Base-by-base conservation (phyloP, 768 basidiomycete genomes). In the Infundibulicybe gibba region DNA sequence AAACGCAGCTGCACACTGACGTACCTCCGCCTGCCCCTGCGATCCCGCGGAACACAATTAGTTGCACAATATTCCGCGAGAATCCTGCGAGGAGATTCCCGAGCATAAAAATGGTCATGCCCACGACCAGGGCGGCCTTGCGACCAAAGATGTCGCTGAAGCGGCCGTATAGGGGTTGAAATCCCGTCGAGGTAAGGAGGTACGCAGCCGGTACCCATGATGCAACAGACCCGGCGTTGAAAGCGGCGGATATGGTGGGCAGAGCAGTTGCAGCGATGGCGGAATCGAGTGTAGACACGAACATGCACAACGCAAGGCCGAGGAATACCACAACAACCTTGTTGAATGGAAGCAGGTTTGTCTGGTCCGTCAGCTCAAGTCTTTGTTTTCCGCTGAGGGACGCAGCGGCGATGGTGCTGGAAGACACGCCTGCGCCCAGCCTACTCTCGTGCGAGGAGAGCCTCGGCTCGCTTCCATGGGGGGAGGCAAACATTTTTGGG, bases 201-300 rank as follows among this genome's bases (percentile, higher is more conserved):
- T 87, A 88, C 0, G 78, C 77, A 0, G 84, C 83, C 0, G 83
- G 85, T 2, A 89, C 84, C 85, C 85, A 89, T 6, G 80, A 81
- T 19, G 72, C 67, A 17, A 83, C 71, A 3, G 79, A 72, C 4
- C 83, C 80, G 0, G 85, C 80, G 44, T 81, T 70, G 63, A 89
- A 89, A 3, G 76, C 73, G 16, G 73, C 55, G 3, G 85, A 80
- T 40, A 90, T 79, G 0, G 81, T 85, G 0, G 87, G 85, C n/a
- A 90, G 66, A 1, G 85, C 81, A 0, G 87, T 88, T 0, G 84
- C 83, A 8, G 87, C 79, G 41, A 87, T 83, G 8, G 86, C 86
- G 10, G 85, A 83, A 58, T 89, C 86, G 0, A 87, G 64, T 0
- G 80, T 67, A 6, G 83, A 77, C 40, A 84, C 79, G 40, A 83